phyloP scores from a whole-genome alignment of 2,329 filamentous ascomycete species.

The Phaeosphaeriaceae sp. region DNA sequence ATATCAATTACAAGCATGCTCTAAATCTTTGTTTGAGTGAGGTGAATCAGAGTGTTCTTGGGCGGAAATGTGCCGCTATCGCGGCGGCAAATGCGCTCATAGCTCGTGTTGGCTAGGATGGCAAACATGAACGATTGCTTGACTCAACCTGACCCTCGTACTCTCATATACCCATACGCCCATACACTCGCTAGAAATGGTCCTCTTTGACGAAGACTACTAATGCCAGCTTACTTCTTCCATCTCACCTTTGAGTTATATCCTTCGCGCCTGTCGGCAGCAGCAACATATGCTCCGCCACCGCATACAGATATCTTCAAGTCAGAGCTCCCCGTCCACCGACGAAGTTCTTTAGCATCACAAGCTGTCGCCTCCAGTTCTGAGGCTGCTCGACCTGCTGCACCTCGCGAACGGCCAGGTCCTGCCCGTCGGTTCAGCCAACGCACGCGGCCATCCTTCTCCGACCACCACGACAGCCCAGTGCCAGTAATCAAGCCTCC shows the following conservation, averaged over 20 bases:
- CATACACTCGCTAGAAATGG: constrained; percentile 21
- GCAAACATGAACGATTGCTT: constrained; percentile 1
- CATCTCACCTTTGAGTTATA: constrained; percentile 67
- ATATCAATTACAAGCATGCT: not conserved
- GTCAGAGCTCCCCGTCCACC: constrained; percentile 52
- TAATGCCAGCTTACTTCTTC: constrained; percentile 69
- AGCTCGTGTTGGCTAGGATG: not conserved
- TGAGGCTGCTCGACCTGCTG: constrained; percentile 20
- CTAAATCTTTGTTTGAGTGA: not conserved
- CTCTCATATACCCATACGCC: not conserved
- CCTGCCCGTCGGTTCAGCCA: constrained; percentile 37
- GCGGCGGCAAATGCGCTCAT: constrained; percentile 1
- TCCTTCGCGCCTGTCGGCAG: constrained; percentile 44
- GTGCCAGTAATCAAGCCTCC: constrained; percentile 47
- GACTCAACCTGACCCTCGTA: not conserved
- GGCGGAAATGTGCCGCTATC: constrained; percentile 7
- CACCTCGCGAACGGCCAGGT: constrained; percentile 25
- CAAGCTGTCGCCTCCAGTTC: constrained; percentile 34
- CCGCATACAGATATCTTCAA: constrained; percentile 55
- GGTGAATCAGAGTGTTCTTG: no score
- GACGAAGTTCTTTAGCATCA: constrained; percentile 47
- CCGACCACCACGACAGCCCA: constrained; percentile 45
- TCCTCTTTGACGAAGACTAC: constrained; percentile 5
- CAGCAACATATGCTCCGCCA: constrained; percentile 48
- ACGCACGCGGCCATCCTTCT: constrained; percentile 43